Evolutionary conservation across 2,329 filamentous ascomycete species (phyloP), one percentile per base, ranked within the genome.

Genomic region (Aquanectria penicillioides): DNA sequence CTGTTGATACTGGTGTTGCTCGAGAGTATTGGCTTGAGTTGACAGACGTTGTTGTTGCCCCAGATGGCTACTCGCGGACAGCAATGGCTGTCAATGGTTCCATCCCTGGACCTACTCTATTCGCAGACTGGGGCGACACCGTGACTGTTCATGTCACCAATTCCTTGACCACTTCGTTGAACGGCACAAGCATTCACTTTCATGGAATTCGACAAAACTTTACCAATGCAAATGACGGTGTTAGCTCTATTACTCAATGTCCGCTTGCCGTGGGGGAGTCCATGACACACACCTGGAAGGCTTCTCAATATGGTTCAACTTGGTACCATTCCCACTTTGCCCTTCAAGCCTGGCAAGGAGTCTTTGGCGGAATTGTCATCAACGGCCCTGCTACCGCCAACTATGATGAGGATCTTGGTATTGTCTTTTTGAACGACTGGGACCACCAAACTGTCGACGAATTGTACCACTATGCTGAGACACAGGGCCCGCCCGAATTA

Each of bases 321-420:
- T 88, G 84, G 83, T 89, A 88, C 51, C 87, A 89, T 69, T 85
- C 82, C 1, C 87, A 89, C 69, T 84, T 84, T 64, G 77, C 76
- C 3, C 67, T 79, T 0, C 78, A 81, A 57, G 72, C 75, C 0
- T 81, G 75, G 72, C 79, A 88, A 53, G 88, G 88, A 1, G 73
- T 89, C 1, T 77, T 84, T 23, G 88, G 88, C 0, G 81, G 80
- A 3, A 83, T 91, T 29, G 74, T 89, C 15, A 86, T 89, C 64
- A 80, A 88, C 47, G 87, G 87, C 0, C 87, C 87, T 0, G 79
- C 81, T 0, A 82, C 82, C 3, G 77, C 80, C 13, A 79, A 86
- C 65, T 89, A 89, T 65, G 87, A 91, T 57, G 78, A 83, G 48
- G 89, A 91, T 67, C 75, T 89, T 0, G 88, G 89, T 3, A 73